phyloP scores from a whole-genome alignment of 2,329 filamentous ascomycete species.

The Colletotrichum gigasporum region DNA sequence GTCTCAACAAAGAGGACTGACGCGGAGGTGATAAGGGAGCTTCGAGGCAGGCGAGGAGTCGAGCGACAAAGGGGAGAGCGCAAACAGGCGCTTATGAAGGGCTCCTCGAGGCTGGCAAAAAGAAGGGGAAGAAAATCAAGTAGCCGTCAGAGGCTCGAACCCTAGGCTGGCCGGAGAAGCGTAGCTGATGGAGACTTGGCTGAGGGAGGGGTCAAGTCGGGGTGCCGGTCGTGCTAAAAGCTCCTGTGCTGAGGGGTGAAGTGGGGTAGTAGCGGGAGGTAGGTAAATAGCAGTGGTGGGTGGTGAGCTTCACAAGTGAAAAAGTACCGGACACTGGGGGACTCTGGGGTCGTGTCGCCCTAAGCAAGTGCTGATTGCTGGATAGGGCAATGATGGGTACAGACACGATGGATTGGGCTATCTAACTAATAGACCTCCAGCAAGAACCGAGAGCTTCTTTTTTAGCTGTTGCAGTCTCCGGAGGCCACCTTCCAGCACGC shows the following conservation, averaged over 20 bases:
- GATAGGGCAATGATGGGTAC: not conserved
- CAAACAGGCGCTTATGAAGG: slow-evolving; percentile 15
- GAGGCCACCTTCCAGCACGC: slow-evolving; percentile 6
- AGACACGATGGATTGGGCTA: not conserved
- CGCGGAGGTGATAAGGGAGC: slow-evolving; percentile 12
- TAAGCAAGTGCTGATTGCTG: not conserved
- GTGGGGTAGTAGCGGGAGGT: slow-evolving; percentile 27
- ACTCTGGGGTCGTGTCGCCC: not conserved
- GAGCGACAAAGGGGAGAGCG: slow-evolving; percentile 21
- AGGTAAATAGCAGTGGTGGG: slow-evolving; percentile 10
- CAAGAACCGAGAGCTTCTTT: not conserved
- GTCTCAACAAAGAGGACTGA: not conserved
- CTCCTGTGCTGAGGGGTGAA: slow-evolving; percentile 29
- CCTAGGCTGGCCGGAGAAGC: slow-evolving; percentile 22
- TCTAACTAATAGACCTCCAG: too few species aligned
- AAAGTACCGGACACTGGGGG: too few species aligned
- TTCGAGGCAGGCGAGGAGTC: slow-evolving; percentile 2
- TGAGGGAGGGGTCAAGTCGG: slow-evolving; percentile 11
- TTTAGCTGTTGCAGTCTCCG: not conserved
- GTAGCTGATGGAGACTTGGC: slow-evolving; percentile 29
- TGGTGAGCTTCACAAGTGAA: slow-evolving; percentile 26
- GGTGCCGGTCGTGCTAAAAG: slow-evolving; percentile 18
- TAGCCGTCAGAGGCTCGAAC: slow-evolving; percentile 23
- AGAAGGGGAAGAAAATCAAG: slow-evolving; percentile 18
- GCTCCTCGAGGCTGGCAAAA: slow-evolving; percentile 14